These are phyloP conservation scores for Cyamopsis tetragonoloba DNA, from an alignment of 306 rosid species.

Conservation along the genomic window DNA sequence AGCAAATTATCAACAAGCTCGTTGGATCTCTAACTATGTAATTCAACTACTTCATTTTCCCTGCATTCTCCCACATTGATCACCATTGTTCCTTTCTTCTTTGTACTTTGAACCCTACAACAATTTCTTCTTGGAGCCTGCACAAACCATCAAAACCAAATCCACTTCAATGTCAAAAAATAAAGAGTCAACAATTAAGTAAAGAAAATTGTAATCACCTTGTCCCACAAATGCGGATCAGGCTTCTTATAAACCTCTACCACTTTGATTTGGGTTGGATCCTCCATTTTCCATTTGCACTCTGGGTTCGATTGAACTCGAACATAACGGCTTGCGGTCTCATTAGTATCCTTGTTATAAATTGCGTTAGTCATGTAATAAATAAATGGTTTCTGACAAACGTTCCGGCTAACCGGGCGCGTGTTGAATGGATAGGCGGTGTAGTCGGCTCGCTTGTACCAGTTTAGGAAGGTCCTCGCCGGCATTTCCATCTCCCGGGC, in stretches of 20 bases:
- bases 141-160: conserved; percentile 17
- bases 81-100: conserved; percentile 37
- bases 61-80: conserved; percentile 60
- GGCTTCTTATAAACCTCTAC: conserved; percentile 45
- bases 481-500: conserved; percentile 71
- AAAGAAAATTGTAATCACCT: conserved; percentile 36
- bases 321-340: conserved; percentile 38
- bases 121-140: conserved; percentile 79
- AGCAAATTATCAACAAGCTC: background rate
- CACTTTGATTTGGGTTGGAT: conserved; percentile 43
- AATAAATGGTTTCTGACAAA: conserved; percentile 56
- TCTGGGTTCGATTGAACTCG: conserved; percentile 10
- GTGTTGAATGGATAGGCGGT: conserved; percentile 55
- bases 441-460: conserved; percentile 53
- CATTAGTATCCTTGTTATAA: background rate
- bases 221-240: conserved; percentile 56
- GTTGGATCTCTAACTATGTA: conserved; percentile 22
- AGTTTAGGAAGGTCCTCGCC: conserved; percentile 56
- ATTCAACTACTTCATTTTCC: conserved; percentile 48
- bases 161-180: background rate
- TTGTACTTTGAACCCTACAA: conserved; percentile 42
- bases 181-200: background rate
- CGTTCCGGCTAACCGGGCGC: conserved; percentile 32
- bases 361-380: conserved; percentile 37
- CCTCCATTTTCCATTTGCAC: conserved; percentile 59